These are phyloP conservation scores for sweet orange (Citrus sinensis) DNA, from an alignment of 345 rosid species.

Conservation along the genomic window DNA sequence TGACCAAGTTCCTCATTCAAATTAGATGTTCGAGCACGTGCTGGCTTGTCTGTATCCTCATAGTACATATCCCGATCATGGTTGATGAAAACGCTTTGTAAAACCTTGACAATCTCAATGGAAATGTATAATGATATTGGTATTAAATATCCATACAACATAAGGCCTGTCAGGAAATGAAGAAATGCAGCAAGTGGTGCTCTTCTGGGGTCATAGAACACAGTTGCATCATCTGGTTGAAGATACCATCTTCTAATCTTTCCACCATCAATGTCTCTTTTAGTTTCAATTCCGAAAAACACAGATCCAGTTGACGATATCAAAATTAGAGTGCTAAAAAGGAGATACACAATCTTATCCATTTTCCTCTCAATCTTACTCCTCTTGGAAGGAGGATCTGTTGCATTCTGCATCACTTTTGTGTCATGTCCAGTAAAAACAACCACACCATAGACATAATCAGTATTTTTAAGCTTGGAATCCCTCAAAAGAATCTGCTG, in stretches of 20 bases:
- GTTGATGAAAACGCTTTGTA: constrained; percentile 89
- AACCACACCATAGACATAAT: constrained; percentile 61
- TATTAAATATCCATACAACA: constrained; percentile 89
- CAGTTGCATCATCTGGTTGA: constrained; percentile 53
- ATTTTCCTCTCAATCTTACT: constrained; percentile 83
- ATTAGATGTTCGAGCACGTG: constrained; percentile 85
- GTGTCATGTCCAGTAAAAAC: constrained; percentile 92
- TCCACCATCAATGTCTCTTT: constrained; percentile 42
- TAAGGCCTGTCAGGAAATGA: constrained; percentile 85
- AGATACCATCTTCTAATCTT: constrained; percentile 76
- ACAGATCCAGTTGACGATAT: constrained; percentile 68
- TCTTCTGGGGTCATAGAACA: constrained; percentile 57
- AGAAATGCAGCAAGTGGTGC: constrained; percentile 61
- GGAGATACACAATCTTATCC: constrained; percentile 84
- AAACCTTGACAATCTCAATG: constrained; percentile 83
- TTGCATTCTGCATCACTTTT: constrained; percentile 93
- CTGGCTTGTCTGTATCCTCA: constrained; percentile 57
- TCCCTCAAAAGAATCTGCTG: constrained; percentile 82
- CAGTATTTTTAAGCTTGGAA: constrained; percentile 79
- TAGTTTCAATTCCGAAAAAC: constrained; percentile 58
- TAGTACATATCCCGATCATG: constrained; percentile 73
- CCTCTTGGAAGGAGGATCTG: constrained; percentile 85
- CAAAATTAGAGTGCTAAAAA: constrained; percentile 65
- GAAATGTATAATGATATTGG: constrained; percentile 90
- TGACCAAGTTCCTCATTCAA: constrained; percentile 97